Evolutionary conservation across 2,329 filamentous ascomycete genomes (phyloP).

Genomic region (Zymoseptoria brevis): DNA sequence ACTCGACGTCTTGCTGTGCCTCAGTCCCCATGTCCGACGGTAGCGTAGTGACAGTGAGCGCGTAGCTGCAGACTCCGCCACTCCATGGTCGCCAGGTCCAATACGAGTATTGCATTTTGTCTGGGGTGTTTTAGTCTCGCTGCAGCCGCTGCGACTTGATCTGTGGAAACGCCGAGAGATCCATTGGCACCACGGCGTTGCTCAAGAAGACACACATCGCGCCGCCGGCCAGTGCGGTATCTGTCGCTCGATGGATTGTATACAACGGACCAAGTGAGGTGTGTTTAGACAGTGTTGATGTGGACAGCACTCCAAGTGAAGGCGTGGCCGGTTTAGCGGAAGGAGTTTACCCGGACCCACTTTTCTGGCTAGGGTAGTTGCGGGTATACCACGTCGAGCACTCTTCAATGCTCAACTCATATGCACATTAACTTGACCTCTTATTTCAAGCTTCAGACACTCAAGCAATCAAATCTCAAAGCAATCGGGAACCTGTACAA

Average conservation of each 20-base stretch:
- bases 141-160: background rate
- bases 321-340: background rate
- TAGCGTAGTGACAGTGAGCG: background rate
- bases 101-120: background rate
- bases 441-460: background rate
- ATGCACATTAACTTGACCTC: background rate
- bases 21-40: too few relatives aligned
- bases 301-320: too few relatives aligned
- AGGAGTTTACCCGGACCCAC: background rate
- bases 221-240: too few relatives aligned
- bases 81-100: too few relatives aligned
- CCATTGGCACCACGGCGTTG: too few relatives aligned
- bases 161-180: background rate
- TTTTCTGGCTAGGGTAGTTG: background rate
- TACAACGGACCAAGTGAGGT: too few relatives aligned
- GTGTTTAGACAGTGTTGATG: too few relatives aligned
- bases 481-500: too few relatives aligned
- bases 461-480: background rate
- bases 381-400: background rate
- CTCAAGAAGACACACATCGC: too few relatives aligned
- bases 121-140: too few relatives aligned
- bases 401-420: background rate
- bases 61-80: background rate
- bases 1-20: too few relatives aligned
- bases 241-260: too few relatives aligned